Base-by-base conservation (phyloP, 768 basidiomycete species). In the Butyriboletus loyo region DNA sequence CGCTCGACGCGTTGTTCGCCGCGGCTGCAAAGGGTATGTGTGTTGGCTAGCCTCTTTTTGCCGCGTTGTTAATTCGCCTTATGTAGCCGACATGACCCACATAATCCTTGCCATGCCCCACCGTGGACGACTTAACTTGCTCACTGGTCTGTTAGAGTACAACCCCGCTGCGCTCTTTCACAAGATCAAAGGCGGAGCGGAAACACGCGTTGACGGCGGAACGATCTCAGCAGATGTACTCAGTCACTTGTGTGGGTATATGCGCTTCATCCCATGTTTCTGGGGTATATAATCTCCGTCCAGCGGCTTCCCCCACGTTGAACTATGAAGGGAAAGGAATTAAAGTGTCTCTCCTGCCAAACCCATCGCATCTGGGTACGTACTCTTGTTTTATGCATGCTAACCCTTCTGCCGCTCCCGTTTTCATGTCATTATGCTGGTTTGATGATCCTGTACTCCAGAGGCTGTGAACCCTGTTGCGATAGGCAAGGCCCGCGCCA, bases 401-500 rank as follows among this genome's bases (percentile, higher is more conserved):
- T 7, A 7, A 25, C 40, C 6, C 8, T 36, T 21, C 7, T 39
- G 10, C 25, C 19, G 11, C 36, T 3, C 36, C 19, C 7, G 19
- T 8, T 24, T 13, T 11, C 25, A 10, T 13, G 13, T n/a, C 32
- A 37, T 50, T 21, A 8, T 17, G 17, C 15, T 22, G 7, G 4
- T 32, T 46, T 41, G 1, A 25, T 54, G 17, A 60, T 25, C 1
- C 17, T 25, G 10, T 2, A 13, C 17, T 31, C 5, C 59, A 86
- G 90, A 95, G 79, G 92, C 94, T 0, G 83, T 91, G 51, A 90
- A 89, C 62, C 88, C 93, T 0, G 84, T 96, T 24, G 93, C 89
- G 0, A 70, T 94, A 1, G 94, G 94, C 5, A 92, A 94, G 66
- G 89, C 91, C 5, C 86, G 94, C 15, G 92, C 91, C 1, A 93